phyloP scores from a whole-genome alignment of 1,284 basidiomycete species.

The Schizophyllum amplum region DNA sequence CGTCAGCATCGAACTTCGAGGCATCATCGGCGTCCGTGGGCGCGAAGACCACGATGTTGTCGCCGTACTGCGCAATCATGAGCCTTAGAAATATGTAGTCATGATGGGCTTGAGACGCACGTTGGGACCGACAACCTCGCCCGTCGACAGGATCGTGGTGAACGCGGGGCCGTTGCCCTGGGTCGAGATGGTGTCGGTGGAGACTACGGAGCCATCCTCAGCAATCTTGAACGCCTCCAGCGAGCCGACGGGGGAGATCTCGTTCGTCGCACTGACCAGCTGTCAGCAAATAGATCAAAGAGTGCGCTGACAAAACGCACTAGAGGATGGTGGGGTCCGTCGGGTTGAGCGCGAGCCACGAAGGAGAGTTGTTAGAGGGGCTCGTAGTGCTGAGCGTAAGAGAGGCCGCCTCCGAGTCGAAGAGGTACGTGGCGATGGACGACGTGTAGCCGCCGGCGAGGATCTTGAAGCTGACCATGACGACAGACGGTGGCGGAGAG shows the following conservation, averaged over 20 bases:
- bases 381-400: constrained; percentile 27
- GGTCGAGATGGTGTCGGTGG: constrained; percentile 36
- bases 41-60: constrained; percentile 42
- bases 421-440: constrained; percentile 38
- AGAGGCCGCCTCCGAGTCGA: constrained; percentile 28
- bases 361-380: constrained; percentile 29
- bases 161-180: constrained; percentile 44
- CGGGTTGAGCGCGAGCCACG: constrained; percentile 38
- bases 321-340: constrained; percentile 42
- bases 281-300: background rate
- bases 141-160: constrained; percentile 38
- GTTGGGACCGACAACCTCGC: constrained; percentile 50
- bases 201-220: constrained; percentile 29
- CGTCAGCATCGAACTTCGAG: constrained; percentile 33
- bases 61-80: constrained; percentile 36
- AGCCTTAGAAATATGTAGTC: too few species aligned
- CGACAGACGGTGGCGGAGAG: background rate
- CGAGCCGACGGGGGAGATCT: constrained; percentile 31
- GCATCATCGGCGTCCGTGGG: constrained; percentile 33
- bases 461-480: constrained; percentile 43
- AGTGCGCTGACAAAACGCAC: constrained; percentile 23
- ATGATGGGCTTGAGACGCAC: constrained; percentile 20
- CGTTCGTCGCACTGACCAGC: constrained; percentile 39
- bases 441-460: constrained; percentile 41
- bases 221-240: constrained; percentile 46